A percentile compares a stretch with the other conserved stretches of the same genome.
Evolutionary conservation across 305 asterid species (phyloP).

Genomic region (Stenogyne calaminthoides): DNA sequence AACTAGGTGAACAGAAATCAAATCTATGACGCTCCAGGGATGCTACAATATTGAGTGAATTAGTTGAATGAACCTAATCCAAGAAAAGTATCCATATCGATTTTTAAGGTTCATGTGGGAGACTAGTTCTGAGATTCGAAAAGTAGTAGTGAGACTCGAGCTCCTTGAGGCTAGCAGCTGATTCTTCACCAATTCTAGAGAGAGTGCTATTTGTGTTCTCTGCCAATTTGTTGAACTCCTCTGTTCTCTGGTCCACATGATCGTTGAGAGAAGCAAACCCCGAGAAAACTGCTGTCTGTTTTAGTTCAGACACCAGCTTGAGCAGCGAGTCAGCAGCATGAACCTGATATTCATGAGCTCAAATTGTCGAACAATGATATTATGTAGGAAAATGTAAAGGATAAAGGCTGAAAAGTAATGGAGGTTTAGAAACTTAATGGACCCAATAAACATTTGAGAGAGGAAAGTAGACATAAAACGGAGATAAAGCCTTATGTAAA

Average conservation of each 20-base stretch:
- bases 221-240: constrained; percentile 61
- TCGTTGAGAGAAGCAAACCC: constrained; percentile 89
- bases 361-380: constrained; percentile 3
- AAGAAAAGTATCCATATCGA: neutral
- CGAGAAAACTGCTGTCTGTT: constrained; percentile 85
- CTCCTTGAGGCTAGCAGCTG: constrained; percentile 56
- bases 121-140: constrained; percentile 23
- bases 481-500: neutral
- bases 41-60: neutral
- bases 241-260: constrained; percentile 80
- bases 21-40: neutral
- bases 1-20: neutral
- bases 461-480: neutral
- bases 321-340: constrained; percentile 86
- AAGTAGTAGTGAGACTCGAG: constrained; percentile 38
- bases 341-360: constrained; percentile 53
- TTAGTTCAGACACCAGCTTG: constrained; percentile 90
- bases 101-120: constrained; percentile 8
- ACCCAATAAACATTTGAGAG: neutral
- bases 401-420: neutral
- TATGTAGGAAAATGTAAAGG: neutral
- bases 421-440: neutral
- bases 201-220: constrained; percentile 57
- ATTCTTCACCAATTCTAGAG: constrained; percentile 82
- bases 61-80: neutral